Conservation (phyloP, 1,139 yeast species). For the Martiniozyma asiatica region DNA sequence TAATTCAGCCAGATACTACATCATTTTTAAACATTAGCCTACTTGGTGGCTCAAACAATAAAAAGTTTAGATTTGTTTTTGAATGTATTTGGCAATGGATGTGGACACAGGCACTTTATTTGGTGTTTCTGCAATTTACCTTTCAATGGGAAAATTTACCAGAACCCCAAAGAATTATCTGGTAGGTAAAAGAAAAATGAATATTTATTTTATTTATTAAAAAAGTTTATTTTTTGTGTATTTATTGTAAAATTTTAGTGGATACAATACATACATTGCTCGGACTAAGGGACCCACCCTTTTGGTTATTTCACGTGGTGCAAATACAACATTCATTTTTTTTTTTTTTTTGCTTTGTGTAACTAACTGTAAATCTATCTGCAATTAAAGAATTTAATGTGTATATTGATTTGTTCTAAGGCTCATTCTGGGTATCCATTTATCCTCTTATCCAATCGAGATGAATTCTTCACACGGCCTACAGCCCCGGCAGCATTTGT, state of each 20-base stretch:
- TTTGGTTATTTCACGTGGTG: no score
- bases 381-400: no score
- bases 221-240: no score
- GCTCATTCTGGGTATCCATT: slow-evolving; percentile 33
- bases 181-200: no score
- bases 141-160: slow-evolving; percentile 61
- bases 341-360: no score
- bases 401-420: slow-evolving; percentile 19
- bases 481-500: slow-evolving; percentile 55
- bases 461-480: slow-evolving; percentile 66
- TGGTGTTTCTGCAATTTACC: slow-evolving; percentile 47
- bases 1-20: slow-evolving; percentile 31
- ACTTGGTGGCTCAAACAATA: slow-evolving; percentile 18
- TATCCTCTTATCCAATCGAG: slow-evolving; percentile 70
- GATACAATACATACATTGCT: no score
- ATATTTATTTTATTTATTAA: no score
- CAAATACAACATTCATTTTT: no score
- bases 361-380: no score
- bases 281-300: no score
- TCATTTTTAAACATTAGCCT: slow-evolving; percentile 20
- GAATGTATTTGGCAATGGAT: slow-evolving; percentile 54
- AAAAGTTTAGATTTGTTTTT: slow-evolving; percentile 26
- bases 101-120: slow-evolving; percentile 41
- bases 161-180: slow-evolving; percentile 66
- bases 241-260: no score